Base-by-base conservation (phyloP, 768 basidiomycete genomes). In the Tylopilus felleus region DNA sequence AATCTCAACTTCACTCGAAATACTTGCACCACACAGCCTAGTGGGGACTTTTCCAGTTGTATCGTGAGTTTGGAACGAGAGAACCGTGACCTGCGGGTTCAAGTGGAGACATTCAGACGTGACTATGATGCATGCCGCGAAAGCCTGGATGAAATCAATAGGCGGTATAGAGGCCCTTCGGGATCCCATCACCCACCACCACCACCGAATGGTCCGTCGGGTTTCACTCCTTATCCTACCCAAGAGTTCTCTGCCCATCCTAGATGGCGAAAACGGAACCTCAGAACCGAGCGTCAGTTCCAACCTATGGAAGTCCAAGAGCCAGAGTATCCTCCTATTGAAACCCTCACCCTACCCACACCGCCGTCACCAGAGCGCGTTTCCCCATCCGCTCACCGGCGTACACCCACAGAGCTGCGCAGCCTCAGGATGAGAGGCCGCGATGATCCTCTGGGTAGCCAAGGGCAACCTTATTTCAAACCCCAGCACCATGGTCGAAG, bases 1-100 rank as follows among this genome's bases (percentile, higher is more conserved):
- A 50, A 47, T 28, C 41, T 55, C 39, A 56, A 58, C 33, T 69
- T 68, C 41, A 52, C 59, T 29, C 68, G 65, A 51, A 35, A 27
- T 23, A 39, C 55, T 39, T 31, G 45, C 9, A 41, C 19, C 19
- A 25, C 1, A 2, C 47, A 51, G 29, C 50, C 55, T 29, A 48
- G 45, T 31, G 47, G 49, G 33, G 53, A 60, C 12, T 25, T 27
- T 8, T 55, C 43, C 12, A 43, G 17, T 46, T 63, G 55, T 49
- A 58, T 69, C 27, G 33, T 33, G 31, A 63, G 16, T 56, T 51
- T 67, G 54, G 45, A 65, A 47, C 39, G 53, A 13, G 53, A 62
- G 33, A 65, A 62, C 19, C 29, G 19, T 31, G 43, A 51, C 14
- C 28, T 67, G 23, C 59, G 43, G 31, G 35, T 13, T 35, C 42